Conservation (phyloP, 2,329 filamentous ascomycete genomes). For the Malbranchea cinnamomea region DNA sequence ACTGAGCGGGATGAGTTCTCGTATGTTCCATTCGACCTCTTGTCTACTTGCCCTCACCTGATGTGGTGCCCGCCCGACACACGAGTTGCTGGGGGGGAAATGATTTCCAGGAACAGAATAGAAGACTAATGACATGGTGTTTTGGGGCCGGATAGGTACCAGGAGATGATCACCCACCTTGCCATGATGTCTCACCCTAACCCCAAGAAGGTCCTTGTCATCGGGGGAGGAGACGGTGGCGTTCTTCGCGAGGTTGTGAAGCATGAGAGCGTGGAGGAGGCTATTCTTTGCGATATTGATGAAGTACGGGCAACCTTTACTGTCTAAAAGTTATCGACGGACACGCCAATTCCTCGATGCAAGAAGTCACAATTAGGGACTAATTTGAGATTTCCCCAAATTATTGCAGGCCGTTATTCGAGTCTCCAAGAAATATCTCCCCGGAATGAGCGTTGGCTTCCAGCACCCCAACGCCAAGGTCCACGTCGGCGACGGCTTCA, state of each 20-base stretch:
- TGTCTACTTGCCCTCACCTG: not conserved
- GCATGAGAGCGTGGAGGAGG: conserved; percentile 94
- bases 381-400: too few relatives aligned
- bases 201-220: conserved; percentile 96
- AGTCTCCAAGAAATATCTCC: conserved; percentile 95
- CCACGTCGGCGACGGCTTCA: conserved; percentile 94
- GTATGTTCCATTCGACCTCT: conserved; percentile 31
- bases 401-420: conserved; percentile 70
- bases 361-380: conserved; percentile 1
- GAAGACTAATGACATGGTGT: not conserved
- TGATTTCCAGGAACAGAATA: not conserved
- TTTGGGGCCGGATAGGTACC: conserved; percentile 43
- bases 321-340: not conserved
- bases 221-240: conserved; percentile 92
- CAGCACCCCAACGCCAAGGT: conserved; percentile 85
- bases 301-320: conserved; percentile 41
- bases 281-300: conserved; percentile 94
- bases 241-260: conserved; percentile 98
- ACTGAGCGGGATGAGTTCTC: conserved; percentile 98
- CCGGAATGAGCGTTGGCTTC: conserved; percentile 84
- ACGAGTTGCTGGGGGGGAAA: not conserved
- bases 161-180: conserved; percentile 99
- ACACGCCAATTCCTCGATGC: not conserved
- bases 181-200: conserved; percentile 97
- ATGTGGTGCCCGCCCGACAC: not conserved